phyloP scores from a whole-genome alignment of 164 flowering plant species.

The Stephania japonica region DNA sequence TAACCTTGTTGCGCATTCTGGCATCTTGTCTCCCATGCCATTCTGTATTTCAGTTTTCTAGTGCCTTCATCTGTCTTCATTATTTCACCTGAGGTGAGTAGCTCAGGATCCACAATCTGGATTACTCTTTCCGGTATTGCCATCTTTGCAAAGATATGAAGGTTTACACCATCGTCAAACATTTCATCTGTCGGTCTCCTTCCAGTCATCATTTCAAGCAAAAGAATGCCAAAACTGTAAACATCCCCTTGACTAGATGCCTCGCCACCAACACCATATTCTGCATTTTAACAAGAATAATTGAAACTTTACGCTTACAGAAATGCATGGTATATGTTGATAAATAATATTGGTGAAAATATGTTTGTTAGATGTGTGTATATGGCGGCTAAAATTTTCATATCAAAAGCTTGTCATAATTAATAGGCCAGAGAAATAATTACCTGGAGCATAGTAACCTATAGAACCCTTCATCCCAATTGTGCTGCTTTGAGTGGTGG shows the following conservation, averaged over 20 bases:
- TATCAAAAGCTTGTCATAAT: too few relatives aligned
- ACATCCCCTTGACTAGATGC: constrained; percentile 13
- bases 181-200: constrained; percentile 14
- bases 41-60: neutral
- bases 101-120: neutral
- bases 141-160: constrained; percentile 3
- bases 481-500: neutral
- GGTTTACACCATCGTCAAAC: constrained; percentile 10
- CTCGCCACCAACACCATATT: constrained; percentile 17
- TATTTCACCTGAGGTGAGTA: neutral
- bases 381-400: neutral
- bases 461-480: constrained; percentile 12
- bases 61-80: neutral
- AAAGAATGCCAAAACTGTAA: constrained; percentile 17
- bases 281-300: neutral
- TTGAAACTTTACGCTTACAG: too few relatives aligned
- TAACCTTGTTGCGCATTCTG: neutral
- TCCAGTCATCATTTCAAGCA: constrained; percentile 19
- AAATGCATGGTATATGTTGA: too few relatives aligned
- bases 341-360: too few relatives aligned
- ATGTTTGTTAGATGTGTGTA: too few relatives aligned
- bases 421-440: neutral
- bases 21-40: neutral
- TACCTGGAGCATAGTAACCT: constrained; percentile 22
- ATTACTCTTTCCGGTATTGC: neutral